Conservation (phyloP, 2,329 filamentous ascomycete genomes). For the Ophiostoma montium region DNA sequence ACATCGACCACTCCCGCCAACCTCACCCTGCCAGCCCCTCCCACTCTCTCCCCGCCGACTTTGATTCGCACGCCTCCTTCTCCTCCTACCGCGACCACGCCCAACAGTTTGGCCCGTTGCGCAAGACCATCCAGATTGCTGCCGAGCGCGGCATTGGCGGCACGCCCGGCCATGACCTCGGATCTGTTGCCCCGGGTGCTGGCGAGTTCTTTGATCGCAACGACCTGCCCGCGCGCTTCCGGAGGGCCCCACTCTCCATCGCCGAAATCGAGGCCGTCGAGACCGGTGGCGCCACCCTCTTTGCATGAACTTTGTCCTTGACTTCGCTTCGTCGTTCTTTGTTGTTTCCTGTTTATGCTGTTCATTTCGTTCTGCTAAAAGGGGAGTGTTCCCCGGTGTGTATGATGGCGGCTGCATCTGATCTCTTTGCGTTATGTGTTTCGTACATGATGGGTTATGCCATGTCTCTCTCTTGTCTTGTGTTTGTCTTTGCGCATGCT, state of each 20-base stretch:
- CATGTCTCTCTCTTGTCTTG: not conserved
- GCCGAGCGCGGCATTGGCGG: conserved; percentile 38
- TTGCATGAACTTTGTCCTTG: conserved; percentile 12
- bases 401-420: not conserved
- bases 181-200: conserved; percentile 52
- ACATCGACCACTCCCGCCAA: conserved; percentile 57
- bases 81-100: conserved; percentile 65
- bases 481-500: not conserved
- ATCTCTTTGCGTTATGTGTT: not conserved
- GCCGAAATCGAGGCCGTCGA: conserved; percentile 93
- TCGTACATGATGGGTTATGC: not conserved
- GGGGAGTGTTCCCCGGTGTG: not conserved
- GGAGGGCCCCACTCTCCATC: conserved; percentile 54
- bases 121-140: conserved; percentile 35
- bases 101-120: conserved; percentile 64
- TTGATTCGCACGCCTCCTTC: conserved; percentile 46
- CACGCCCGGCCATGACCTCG: conserved; percentile 53
- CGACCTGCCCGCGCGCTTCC: conserved; percentile 76
- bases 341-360: not conserved
- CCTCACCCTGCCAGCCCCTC: conserved; percentile 60
- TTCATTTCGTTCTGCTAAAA: not conserved
- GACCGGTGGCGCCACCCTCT: conserved; percentile 64
- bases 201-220: conserved; percentile 80
- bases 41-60: conserved; percentile 44
- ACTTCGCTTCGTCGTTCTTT: not conserved